Evolutionary conservation across 2,329 filamentous ascomycete species (phyloP).

Genomic region (Fusarium tanahbumbuense): DNA sequence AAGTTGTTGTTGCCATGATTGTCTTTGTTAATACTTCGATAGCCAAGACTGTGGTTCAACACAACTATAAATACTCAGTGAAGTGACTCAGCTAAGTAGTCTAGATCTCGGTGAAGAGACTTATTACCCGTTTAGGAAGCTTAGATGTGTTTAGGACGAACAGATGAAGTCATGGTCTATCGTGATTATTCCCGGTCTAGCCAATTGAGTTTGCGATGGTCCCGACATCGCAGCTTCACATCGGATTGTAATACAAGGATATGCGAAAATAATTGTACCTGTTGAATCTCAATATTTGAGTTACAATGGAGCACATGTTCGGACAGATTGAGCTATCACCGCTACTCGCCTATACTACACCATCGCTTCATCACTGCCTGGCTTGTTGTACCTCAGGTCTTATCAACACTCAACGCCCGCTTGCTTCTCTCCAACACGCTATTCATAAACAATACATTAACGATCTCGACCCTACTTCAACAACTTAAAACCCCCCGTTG

Average conservation of each 20-base stretch:
- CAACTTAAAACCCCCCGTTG: slow-evolving; percentile 59
- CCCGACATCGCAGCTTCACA: slow-evolving; percentile 40
- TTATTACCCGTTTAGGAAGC: slow-evolving; percentile 23
- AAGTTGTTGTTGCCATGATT: slow-evolving; percentile 24
- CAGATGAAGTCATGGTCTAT: slow-evolving; percentile 28
- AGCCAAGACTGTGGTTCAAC: neutral
- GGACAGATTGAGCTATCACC: neutral
- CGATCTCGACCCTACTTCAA: neutral
- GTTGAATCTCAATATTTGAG: neutral
- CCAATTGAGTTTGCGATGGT: slow-evolving; percentile 25
- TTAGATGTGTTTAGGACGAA: slow-evolving; percentile 12
- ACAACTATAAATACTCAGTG: neutral
- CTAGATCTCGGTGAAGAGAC: slow-evolving; percentile 23
- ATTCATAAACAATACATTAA: neutral
- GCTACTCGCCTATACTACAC: neutral
- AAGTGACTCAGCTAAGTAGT: slow-evolving; percentile 10
- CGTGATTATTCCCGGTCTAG: slow-evolving; percentile 8
- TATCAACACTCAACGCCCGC: neutral
- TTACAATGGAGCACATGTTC: neutral
- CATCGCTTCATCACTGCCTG: neutral
- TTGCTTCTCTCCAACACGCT: neutral
- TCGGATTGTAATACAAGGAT: neutral
- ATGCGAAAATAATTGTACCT: neutral
- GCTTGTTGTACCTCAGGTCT: neutral
- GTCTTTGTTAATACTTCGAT: neutral